Percentiles rank a stretch among this genome's conserved stretches.
Conservation (phyloP, 768 basidiomycete species). For the Amanita muscaria region DNA sequence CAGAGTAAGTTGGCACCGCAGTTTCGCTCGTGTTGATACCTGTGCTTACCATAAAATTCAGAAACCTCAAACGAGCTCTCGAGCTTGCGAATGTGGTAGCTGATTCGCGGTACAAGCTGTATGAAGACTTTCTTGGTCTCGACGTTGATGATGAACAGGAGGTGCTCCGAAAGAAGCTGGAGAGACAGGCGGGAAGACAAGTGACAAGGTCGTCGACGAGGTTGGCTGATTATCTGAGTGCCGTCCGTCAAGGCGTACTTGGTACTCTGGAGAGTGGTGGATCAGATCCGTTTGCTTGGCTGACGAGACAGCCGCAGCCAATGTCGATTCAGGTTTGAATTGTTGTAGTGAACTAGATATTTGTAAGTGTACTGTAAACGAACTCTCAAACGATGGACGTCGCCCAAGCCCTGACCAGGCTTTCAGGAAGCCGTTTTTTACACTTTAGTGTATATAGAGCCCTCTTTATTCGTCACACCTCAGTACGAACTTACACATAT, state of each 20-base stretch:
- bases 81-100: conserved; percentile 80
- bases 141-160: conserved; percentile 17
- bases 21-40: not conserved
- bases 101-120: conserved; percentile 77
- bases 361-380: too few relatives aligned
- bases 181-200: not conserved
- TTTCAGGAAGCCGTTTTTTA: too few relatives aligned
- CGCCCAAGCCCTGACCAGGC: too few relatives aligned
- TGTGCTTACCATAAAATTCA: conserved; percentile 19
- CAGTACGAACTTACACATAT: too few relatives aligned
- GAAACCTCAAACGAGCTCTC: conserved; percentile 69
- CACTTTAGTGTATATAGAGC: too few relatives aligned
- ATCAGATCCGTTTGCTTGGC: conserved; percentile 62
- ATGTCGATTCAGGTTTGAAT: too few relatives aligned
- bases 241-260: conserved; percentile 64
- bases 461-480: too few relatives aligned
- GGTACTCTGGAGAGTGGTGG: conserved; percentile 66
- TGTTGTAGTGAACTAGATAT: too few relatives aligned
- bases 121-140: conserved; percentile 71
- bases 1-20: conserved; percentile 44
- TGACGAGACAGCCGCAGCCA: too few relatives aligned
- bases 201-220: conserved; percentile 18
- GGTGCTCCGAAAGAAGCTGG: not conserved
- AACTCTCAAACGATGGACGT: too few relatives aligned
- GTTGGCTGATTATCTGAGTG: conserved; percentile 65